A percentile compares a stretch with the other conserved stretches of the same genome.
phyloP scores from a whole-genome alignment of 164 flowering plant genomes.

The Annona squamosa region DNA sequence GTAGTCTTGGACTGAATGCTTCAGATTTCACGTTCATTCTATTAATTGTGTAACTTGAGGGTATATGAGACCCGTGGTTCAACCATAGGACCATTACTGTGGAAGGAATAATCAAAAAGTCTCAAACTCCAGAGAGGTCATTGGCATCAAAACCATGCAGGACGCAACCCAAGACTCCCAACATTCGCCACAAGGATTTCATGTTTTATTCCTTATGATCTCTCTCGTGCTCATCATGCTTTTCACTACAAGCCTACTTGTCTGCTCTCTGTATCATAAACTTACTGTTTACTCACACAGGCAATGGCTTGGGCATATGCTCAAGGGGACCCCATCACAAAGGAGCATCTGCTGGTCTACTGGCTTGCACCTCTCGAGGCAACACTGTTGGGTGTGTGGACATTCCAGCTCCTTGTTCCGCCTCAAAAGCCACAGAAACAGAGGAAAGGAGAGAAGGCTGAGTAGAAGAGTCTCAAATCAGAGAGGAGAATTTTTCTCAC shows the following conservation, averaged over 20 bases:
- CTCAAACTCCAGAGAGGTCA: too few relatives aligned
- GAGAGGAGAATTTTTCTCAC: conserved; percentile 20
- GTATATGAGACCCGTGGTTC: too few relatives aligned
- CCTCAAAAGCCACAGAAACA: conserved; percentile 22
- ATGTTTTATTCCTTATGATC: neutral
- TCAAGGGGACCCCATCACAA: conserved; percentile 75
- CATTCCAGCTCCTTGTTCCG: conserved; percentile 40
- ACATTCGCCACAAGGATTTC: neutral
- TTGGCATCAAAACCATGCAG: too few relatives aligned
- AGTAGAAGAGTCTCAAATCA: conserved; percentile 30
- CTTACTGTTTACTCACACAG: conserved; percentile 9
- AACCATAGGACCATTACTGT: too few relatives aligned
- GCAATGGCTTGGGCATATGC: conserved; percentile 61
- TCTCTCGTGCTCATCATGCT: neutral
- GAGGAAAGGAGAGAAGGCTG: conserved; percentile 17
- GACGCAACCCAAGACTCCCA: neutral
- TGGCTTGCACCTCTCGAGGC: conserved; percentile 96
- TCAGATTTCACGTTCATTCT: too few relatives aligned
- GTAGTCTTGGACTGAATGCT: too few relatives aligned
- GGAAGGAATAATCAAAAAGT: too few relatives aligned
- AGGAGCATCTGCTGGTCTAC: conserved; percentile 79
- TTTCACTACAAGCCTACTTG: neutral
- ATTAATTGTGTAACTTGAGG: too few relatives aligned
- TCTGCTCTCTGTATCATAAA: neutral
- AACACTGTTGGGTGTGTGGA: conserved; percentile 66